Evolutionary conservation across 176 grass and related monocot species (phyloP), one percentile per base, ranked within the genome.

Genomic region (Paspalum vaginatum): DNA sequence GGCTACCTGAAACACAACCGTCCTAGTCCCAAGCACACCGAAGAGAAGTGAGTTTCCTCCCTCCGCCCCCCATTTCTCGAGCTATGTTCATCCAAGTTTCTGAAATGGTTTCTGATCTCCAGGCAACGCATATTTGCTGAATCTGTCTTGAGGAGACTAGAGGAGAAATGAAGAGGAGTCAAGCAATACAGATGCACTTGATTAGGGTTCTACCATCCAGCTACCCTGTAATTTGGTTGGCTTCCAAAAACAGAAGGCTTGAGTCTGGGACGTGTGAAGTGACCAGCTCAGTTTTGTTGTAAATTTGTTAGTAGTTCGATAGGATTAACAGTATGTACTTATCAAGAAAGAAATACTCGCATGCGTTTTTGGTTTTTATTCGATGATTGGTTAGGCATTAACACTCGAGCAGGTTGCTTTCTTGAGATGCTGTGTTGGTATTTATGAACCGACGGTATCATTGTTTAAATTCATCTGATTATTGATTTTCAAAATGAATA

Each of bases 61-160:
- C 26, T 22, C 15, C 49, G n/a, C 5, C 4, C 21, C 54, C 2
- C 3, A 53, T 74, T 55, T 77, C 26, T 37, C 13, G 41, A 38
- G 11, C n/a, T 59, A 10, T 20, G 0, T n/a, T 21, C 24, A 75
- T 39, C 15, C 26, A 65, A 25, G 51, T 76, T 48, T 76, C 40
- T 85, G 40, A 81, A 26, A 76, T 55, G 17, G n/a, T 72, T 79
- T 84, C 78, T 5, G 21, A 74, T 82, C 75, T 93, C 74, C 90
- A 99, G 96, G 82, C 96, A 99, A 83, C 96, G 94, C 52, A 99
- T 99, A 62, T 99, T 99, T 87, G 96, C 96, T 0, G 96, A 99
- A 54, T 92, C 91, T 63, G 88, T 99, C 52, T 76, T 99, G 76
- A 77, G 76, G 75, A 83, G 92, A 64, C 82, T 95, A 65, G 90